Conservation (phyloP, 352 stramenopile species). For the Stramenopiles sp. region DNA sequence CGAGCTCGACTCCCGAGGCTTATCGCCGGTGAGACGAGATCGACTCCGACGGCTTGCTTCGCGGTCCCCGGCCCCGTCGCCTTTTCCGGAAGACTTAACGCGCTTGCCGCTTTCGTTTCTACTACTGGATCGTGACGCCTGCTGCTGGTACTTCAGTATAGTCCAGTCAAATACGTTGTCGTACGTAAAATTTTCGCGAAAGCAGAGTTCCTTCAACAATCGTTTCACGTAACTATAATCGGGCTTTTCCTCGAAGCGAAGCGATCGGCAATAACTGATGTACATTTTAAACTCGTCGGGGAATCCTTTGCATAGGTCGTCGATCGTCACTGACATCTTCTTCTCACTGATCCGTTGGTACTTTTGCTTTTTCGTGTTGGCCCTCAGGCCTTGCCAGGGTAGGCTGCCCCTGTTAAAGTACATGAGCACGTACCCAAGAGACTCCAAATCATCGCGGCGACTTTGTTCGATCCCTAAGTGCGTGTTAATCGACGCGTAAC, state of each 20-base stretch:
- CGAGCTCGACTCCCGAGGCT: no score
- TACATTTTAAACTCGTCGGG: constrained; percentile 84
- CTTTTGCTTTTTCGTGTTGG: constrained; percentile 87
- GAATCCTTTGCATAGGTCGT: constrained; percentile 75
- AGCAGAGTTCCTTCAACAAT: constrained; percentile 97
- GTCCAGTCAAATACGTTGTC: constrained; percentile 99
- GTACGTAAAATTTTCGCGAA: constrained; percentile 93
- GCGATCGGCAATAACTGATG: constrained; percentile 80
- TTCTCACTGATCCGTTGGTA: constrained; percentile 98
- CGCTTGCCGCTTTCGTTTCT: no score
- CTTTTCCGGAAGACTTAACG: no score
- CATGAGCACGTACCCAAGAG: constrained; percentile 80
- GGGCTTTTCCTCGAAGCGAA: constrained; percentile 81
- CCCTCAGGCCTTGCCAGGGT: constrained; percentile 93
- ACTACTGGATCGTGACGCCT: no score
- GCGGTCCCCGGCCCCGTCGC: no score
- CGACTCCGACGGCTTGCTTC: no score
- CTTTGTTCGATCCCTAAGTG: constrained; percentile 94
- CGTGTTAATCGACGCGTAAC: constrained; percentile 96
- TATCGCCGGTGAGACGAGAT: no score
- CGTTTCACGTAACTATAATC: constrained; percentile 80
- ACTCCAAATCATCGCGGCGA: constrained; percentile 89
- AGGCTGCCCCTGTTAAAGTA: constrained; percentile 80
- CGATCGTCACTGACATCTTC: constrained; percentile 83
- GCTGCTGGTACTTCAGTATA: constrained; percentile 75